These are phyloP conservation scores for Nakaseomyces bracarensis DNA, from an alignment of 1,139 yeast species.

Conservation along the genomic window DNA sequence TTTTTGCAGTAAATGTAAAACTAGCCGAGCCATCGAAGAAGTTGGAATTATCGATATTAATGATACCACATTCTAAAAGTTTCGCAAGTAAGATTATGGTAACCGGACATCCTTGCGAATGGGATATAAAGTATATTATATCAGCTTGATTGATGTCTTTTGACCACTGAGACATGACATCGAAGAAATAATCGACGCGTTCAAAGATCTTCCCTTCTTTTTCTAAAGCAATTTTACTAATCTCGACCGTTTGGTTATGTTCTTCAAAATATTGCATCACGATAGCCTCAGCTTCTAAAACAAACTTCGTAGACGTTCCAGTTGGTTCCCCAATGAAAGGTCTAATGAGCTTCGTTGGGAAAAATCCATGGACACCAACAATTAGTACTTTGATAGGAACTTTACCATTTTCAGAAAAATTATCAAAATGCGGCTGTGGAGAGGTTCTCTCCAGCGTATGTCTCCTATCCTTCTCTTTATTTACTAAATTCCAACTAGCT, in stretches of 20 bases:
- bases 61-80: conserved; percentile 61
- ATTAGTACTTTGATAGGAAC: conserved; percentile 39
- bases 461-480: conserved; percentile 13
- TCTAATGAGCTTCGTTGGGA: conserved; percentile 78
- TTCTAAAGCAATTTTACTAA: conserved; percentile 86
- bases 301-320: conserved; percentile 81
- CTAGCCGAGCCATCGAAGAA: conserved; percentile 20
- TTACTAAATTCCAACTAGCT: conserved; percentile 17
- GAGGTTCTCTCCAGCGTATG: conserved; percentile 16
- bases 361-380: conserved; percentile 92
- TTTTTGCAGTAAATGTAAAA: conserved; percentile 26
- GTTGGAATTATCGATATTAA: conserved; percentile 31
- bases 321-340: conserved; percentile 88
- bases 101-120: conserved; percentile 94
- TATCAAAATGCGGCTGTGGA: conserved; percentile 17
- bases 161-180: conserved; percentile 62
- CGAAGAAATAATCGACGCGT: conserved; percentile 72
- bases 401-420: conserved; percentile 17
- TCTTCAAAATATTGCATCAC: conserved; percentile 65
- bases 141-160: conserved; percentile 69
- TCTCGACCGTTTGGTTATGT: conserved; percentile 44
- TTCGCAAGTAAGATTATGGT: conserved; percentile 69
- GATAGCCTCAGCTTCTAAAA: conserved; percentile 76
- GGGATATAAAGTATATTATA: conserved; percentile 80
- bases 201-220: conserved; percentile 87